Evolutionary conservation across 139 green algal species (phyloP).

Genomic region (Tetratostichococcus sp.): DNA sequence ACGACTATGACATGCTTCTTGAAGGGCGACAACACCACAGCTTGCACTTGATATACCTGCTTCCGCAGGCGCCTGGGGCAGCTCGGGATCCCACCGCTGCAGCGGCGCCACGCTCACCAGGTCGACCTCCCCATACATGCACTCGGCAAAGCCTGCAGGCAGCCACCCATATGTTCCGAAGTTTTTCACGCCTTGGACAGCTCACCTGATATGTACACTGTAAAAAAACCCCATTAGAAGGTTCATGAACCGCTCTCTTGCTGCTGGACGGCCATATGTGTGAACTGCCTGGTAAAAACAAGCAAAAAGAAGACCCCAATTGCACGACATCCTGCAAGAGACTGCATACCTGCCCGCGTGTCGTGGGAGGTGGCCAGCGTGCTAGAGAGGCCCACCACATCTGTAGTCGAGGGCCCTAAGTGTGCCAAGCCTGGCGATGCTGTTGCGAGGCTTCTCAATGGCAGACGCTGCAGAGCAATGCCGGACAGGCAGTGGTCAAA

Average conservation of each 20-base stretch:
- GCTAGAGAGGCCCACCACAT: constrained; percentile 16
- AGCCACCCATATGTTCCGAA: no score
- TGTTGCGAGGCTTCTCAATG: not conserved
- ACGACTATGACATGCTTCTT: no score
- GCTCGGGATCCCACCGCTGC: constrained; percentile 16
- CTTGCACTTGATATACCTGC: no score
- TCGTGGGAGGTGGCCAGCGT: not conserved
- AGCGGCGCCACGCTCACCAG: not conserved
- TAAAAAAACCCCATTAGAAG: no score
- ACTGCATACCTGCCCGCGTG: not conserved
- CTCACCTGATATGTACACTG: not conserved
- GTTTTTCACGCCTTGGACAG: no score
- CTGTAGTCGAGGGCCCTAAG: not conserved
- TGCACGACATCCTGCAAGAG: no score
- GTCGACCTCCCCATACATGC: constrained; percentile 2
- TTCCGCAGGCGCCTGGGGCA: not conserved
- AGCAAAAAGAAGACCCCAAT: no score
- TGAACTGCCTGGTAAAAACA: no score
- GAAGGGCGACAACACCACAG: no score
- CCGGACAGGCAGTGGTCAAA: not conserved
- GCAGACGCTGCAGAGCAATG: not conserved
- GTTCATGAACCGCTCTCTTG: no score
- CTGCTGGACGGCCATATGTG: no score
- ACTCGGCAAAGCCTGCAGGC: constrained; percentile 5
- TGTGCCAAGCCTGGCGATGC: no score